Conservation (phyloP, 2,329 filamentous ascomycete genomes). For the Furcasterigmium furcatum region DNA sequence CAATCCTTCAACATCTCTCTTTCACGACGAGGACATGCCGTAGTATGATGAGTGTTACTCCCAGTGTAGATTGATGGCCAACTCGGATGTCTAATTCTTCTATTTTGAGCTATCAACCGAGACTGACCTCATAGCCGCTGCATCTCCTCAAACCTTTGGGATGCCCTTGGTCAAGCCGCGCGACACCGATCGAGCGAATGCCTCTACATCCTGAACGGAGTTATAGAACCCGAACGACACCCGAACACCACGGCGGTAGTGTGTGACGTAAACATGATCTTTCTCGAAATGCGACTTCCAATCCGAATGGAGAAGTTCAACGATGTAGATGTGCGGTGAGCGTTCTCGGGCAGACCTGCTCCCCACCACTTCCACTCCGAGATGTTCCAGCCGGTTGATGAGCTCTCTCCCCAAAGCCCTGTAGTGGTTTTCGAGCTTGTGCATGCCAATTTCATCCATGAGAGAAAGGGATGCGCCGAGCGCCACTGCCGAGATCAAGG, state of each 20-base stretch:
- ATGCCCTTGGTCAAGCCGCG: neutral
- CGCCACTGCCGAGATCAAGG: constrained; percentile 15
- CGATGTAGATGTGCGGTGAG: constrained; percentile 23
- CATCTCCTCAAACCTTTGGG: too few relatives aligned
- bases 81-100: too few relatives aligned
- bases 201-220: constrained; percentile 13
- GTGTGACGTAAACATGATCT: constrained; percentile 12
- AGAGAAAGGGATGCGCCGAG: constrained; percentile 18
- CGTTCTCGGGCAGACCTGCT: constrained; percentile 12
- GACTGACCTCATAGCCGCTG: too few relatives aligned
- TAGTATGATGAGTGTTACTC: too few relatives aligned
- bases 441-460: constrained; percentile 17
- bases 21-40: too few relatives aligned
- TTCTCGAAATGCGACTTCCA: constrained; percentile 17
- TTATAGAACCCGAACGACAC: constrained; percentile 22
- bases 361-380: constrained; percentile 17
- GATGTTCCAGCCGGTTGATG: neutral
- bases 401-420: constrained; percentile 11
- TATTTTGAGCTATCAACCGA: too few relatives aligned
- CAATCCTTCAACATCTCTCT: too few relatives aligned
- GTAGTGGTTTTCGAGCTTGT: constrained; percentile 12
- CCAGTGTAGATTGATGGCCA: too few relatives aligned
- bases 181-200: neutral
- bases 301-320: constrained; percentile 13
- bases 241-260: constrained; percentile 18